phyloP scores from a whole-genome alignment of 2,329 filamentous ascomycete genomes.

The Diaporthe destruens region DNA sequence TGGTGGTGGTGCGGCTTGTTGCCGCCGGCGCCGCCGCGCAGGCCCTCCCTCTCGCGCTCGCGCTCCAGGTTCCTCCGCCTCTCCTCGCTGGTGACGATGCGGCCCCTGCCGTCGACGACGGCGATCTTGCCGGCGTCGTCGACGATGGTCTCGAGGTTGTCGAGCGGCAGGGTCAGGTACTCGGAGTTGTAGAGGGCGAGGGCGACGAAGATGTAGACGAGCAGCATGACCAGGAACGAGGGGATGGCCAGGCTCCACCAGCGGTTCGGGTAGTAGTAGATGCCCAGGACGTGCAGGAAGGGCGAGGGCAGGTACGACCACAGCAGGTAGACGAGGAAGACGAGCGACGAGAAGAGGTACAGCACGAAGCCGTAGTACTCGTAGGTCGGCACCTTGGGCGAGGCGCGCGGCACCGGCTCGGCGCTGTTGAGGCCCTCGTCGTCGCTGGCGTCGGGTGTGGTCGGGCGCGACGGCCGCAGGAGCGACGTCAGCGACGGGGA shows the following conservation, averaged over 20 bases:
- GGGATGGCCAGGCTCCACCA: conserved; percentile 98
- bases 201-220: conserved; percentile 95
- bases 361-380: conserved; percentile 99
- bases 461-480: conserved; percentile 89
- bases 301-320: conserved; percentile 95
- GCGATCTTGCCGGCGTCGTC: conserved; percentile 91
- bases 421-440: conserved; percentile 67
- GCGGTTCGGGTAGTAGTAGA: conserved; percentile 95
- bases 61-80: conserved; percentile 52
- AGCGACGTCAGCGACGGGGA: conserved; percentile 94
- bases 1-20: conserved; percentile 53
- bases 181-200: conserved; percentile 92
- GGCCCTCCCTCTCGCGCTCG: conserved; percentile 50
- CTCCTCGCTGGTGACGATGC: conserved; percentile 53
- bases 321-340: conserved; percentile 78
- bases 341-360: conserved; percentile 87
- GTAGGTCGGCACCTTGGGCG: conserved; percentile 97
- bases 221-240: conserved; percentile 86
- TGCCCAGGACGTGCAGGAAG: conserved; percentile 91
- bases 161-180: conserved; percentile 84
- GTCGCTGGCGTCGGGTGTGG: conserved; percentile 91
- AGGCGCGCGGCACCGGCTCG: conserved; percentile 82
- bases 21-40: conserved; percentile 46
- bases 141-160: conserved; percentile 87
- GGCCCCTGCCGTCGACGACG: conserved; percentile 79